Percentiles rank a stretch among this genome's conserved stretches.
phyloP scores from a whole-genome alignment of 768 basidiomycete genomes.

The Boletus vermiculosoides region DNA sequence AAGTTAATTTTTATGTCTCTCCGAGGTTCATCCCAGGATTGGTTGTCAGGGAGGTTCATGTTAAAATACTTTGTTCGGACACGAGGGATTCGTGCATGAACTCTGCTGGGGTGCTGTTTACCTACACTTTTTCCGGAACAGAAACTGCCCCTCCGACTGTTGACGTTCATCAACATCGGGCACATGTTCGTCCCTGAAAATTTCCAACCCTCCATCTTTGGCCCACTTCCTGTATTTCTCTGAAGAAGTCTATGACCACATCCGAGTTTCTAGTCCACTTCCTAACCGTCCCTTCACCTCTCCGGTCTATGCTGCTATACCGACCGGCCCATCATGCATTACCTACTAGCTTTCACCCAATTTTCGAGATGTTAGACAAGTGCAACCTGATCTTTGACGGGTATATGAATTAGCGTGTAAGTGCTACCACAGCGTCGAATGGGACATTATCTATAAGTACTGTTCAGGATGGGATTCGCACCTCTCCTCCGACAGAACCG shows the following conservation, averaged over 20 bases:
- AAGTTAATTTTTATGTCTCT: not conserved
- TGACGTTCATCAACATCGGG: not conserved
- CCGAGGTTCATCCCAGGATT: not conserved
- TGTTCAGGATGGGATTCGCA: not conserved
- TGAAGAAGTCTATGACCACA: slow-evolving; percentile 10
- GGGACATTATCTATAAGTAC: too few species aligned
- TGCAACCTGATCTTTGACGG: slow-evolving; percentile 7
- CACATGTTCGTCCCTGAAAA: slow-evolving; percentile 9
- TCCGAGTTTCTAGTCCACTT: not conserved
- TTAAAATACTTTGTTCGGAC: slow-evolving; percentile 6
- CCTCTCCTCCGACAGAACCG: not conserved
- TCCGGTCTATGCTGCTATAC: not conserved
- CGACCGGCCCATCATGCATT: slow-evolving; percentile 10
- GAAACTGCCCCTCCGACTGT: slow-evolving; percentile 5
- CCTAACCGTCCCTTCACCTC: slow-evolving; percentile 2
- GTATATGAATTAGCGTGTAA: slow-evolving; percentile 9
- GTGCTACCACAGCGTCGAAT: slow-evolving; percentile 2
- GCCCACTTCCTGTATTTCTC: slow-evolving; percentile 10
- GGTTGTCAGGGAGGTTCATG: not conserved
- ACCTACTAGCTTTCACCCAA: slow-evolving; percentile 11
- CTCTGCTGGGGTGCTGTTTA: slow-evolving; percentile 4
- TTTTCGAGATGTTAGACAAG: slow-evolving; percentile 17
- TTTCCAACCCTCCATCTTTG: slow-evolving; percentile 6
- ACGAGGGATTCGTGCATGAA: slow-evolving; percentile 1
- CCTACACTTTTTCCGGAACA: slow-evolving; percentile 8